A percentile compares a stretch with the other conserved stretches of the same genome.
Conservation (phyloP, 352 stramenopile genomes). For the Phytophthora macrochlamydospora region DNA sequence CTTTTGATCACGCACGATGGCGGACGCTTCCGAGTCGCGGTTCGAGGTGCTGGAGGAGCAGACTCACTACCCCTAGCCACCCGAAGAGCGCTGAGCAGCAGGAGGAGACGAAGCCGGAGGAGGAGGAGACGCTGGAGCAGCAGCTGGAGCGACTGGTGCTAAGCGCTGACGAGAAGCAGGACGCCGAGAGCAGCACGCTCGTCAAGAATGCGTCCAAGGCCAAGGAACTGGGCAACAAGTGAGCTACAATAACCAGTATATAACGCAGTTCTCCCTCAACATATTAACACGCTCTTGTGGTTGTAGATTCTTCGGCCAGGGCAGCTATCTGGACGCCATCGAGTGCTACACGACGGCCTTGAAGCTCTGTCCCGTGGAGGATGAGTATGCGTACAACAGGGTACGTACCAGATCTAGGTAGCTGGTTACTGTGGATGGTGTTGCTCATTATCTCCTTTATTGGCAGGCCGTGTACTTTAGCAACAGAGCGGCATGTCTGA, state of each 20-base stretch:
- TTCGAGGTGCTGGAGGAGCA: constrained; percentile 89
- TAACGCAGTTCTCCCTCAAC: not conserved
- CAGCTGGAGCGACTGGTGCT: constrained; percentile 67
- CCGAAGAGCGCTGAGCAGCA: constrained; percentile 29
- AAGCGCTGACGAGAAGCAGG: constrained; percentile 34
- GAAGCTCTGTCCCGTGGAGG: constrained; percentile 74
- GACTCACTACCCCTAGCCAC: constrained; percentile 70
- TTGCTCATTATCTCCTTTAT: constrained; percentile 2
- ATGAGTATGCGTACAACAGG: constrained; percentile 83
- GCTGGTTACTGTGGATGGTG: not conserved
- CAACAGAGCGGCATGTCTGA: constrained; percentile 82
- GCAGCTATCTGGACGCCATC: constrained; percentile 77
- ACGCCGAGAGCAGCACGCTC: constrained; percentile 23
- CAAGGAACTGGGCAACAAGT: constrained; percentile 89
- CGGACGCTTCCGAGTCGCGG: constrained; percentile 40
- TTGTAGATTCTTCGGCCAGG: constrained; percentile 68
- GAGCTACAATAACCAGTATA: constrained; percentile 8
- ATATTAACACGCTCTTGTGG: constrained; percentile 6
- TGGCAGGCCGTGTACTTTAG: constrained; percentile 84
- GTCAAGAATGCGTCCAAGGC: constrained; percentile 74
- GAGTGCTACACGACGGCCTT: constrained; percentile 87
- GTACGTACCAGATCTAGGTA: constrained; percentile 20
- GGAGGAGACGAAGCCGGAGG: constrained; percentile 17
- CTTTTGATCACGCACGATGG: constrained; percentile 11
- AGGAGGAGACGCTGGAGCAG: constrained; percentile 67